phyloP scores from a whole-genome alignment of 2,329 filamentous ascomycete species.

The Cytospora leucostoma region DNA sequence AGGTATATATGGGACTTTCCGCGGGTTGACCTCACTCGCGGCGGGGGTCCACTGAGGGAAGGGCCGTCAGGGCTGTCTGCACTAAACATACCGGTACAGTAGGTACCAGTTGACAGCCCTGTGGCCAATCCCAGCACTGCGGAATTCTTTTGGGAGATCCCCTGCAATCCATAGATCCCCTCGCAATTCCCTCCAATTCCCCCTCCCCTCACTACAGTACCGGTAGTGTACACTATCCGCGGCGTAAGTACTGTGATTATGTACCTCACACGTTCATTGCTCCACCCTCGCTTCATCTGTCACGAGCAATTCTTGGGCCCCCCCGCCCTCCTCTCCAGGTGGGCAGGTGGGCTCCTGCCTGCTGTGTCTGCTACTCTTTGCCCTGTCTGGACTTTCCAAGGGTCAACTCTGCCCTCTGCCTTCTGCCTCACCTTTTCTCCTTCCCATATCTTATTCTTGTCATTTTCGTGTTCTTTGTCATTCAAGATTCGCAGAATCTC shows the following conservation, averaged over 20 bases:
- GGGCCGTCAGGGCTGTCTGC: neutral
- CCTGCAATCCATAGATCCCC: neutral
- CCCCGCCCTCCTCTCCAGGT: slow-evolving; percentile 14
- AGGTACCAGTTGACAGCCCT: neutral
- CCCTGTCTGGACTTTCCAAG: neutral
- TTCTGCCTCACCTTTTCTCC: neutral
- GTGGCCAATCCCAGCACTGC: neutral
- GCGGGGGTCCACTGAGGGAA: neutral
- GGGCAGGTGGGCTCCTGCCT: slow-evolving; percentile 2
- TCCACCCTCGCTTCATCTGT: slow-evolving; percentile 24
- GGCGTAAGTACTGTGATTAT: too few species aligned
- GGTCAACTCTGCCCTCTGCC: neutral
- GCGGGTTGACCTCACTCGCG: neutral
- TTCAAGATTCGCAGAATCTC: slow-evolving; percentile 10
- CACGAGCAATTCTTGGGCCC: slow-evolving; percentile 23
- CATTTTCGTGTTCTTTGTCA: slow-evolving; percentile 1
- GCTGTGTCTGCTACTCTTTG: neutral
- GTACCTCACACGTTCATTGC: slow-evolving; percentile 20
- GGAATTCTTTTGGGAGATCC: neutral
- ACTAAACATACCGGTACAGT: too few species aligned
- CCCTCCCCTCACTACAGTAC: neutral
- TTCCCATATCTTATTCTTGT: slow-evolving; percentile 1
- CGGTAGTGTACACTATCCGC: too few species aligned
- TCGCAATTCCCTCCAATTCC: neutral
- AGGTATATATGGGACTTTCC: too few species aligned